Percentiles rank a stretch among this genome's conserved stretches.
phyloP scores from a whole-genome alignment of 1,284 basidiomycete genomes.

The Ceratobasidium sp. region DNA sequence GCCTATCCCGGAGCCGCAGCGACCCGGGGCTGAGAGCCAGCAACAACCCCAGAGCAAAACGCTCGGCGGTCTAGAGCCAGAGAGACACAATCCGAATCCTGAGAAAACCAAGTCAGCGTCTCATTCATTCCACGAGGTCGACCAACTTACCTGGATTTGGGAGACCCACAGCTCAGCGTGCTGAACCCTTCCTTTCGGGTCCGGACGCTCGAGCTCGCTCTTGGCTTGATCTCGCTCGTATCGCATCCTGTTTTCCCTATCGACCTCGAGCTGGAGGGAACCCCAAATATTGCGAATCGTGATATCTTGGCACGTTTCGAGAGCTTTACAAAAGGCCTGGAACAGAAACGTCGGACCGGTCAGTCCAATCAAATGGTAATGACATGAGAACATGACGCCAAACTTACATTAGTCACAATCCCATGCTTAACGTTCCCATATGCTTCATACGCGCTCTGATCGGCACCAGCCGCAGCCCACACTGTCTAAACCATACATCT shows the following conservation, averaged over 20 bases:
- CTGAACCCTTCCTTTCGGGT: neutral
- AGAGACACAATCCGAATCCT: neutral
- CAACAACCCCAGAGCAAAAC: neutral
- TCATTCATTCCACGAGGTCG: neutral
- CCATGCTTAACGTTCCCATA: conserved; percentile 16
- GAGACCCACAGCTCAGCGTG: conserved; percentile 37
- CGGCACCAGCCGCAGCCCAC: conserved; percentile 21
- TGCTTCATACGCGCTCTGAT: conserved; percentile 25
- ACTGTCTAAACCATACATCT: conserved; percentile 4
- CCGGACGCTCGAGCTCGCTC: neutral
- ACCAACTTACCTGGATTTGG: neutral
- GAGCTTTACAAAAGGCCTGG: conserved; percentile 26
- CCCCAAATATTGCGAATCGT: conserved; percentile 20
- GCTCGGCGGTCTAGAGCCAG: neutral
- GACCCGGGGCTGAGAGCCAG: neutral
- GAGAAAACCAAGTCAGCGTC: neutral
- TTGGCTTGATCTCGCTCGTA: conserved; percentile 13
- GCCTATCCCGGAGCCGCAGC: too few species aligned
- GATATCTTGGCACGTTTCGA: neutral
- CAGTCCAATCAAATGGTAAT: neutral
- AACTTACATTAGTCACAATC: conserved; percentile 26
- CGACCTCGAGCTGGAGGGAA: neutral
- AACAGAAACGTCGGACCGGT: too few species aligned
- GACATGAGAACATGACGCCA: neutral
- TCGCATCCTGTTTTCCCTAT: conserved; percentile 10